Evolutionary conservation across 176 grass and related monocot genomes (phyloP).

Genomic region (Triticum urartu): DNA sequence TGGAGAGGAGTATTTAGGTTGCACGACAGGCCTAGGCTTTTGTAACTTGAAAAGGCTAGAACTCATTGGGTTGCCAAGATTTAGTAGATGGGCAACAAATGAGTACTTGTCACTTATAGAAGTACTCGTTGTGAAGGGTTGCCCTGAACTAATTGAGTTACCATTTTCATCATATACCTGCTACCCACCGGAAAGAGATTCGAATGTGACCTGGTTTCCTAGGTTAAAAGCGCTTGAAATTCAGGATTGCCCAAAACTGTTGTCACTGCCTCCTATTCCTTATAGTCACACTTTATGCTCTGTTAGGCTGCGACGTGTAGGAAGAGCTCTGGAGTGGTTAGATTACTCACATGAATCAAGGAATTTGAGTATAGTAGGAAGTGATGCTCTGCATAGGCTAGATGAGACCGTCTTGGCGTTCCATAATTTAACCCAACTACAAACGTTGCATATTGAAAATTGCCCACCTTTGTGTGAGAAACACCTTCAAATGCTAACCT

Average conservation of each 20-base stretch:
- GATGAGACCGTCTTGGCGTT: background rate
- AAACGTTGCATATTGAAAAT: accelerated
- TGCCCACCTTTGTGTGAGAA: background rate
- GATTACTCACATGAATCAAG: accelerated
- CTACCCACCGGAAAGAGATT: background rate
- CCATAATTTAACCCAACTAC: background rate
- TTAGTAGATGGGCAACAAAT: too few species aligned
- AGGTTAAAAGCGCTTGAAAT: background rate
- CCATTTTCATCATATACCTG: too few species aligned
- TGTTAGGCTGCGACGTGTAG: accelerated
- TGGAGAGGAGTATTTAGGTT: too few species aligned
- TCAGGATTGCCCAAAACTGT: accelerated
- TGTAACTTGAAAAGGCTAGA: too few species aligned
- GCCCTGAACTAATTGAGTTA: too few species aligned
- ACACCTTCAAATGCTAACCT: background rate
- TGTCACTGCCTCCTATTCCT: background rate
- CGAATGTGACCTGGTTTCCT: background rate
- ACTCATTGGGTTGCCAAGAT: too few species aligned
- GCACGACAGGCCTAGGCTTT: too few species aligned
- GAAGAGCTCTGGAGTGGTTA: accelerated
- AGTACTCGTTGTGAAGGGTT: too few species aligned
- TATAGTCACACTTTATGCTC: background rate
- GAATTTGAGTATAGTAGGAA: accelerated
- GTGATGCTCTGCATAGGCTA: too few species aligned
- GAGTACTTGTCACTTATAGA: too few species aligned